Conservation (phyloP, 371 early-diverging fungal genomes). For the Fennellomyces sp. region DNA sequence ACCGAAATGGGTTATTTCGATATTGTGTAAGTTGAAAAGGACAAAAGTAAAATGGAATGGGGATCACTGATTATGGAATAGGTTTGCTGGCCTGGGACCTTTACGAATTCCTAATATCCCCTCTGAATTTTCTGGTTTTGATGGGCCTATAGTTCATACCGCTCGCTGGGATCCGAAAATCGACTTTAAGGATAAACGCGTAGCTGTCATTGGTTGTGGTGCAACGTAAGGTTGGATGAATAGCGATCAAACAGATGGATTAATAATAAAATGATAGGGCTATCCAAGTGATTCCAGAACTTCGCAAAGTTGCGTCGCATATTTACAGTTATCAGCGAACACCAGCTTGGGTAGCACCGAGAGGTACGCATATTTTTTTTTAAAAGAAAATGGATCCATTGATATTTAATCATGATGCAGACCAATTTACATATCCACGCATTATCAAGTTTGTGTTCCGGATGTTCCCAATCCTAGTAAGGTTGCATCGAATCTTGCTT, state of each 20-base stretch:
- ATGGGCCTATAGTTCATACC: conserved; percentile 51
- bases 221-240: conserved; percentile 37
- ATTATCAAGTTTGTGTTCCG: conserved; percentile 19
- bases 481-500: conserved; percentile 17
- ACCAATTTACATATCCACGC: conserved; percentile 12
- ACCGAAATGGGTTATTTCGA: conserved; percentile 21
- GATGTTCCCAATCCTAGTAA: conserved; percentile 19
- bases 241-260: too few species aligned
- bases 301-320: conserved; percentile 43
- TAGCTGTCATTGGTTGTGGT: conserved; percentile 58
- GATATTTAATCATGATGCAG: conserved; percentile 10
- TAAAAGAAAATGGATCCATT: not conserved
- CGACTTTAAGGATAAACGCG: conserved; percentile 50
- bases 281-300: conserved; percentile 54
- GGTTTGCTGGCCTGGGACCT: conserved; percentile 27
- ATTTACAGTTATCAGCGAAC: conserved; percentile 60
- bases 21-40: conserved; percentile 27
- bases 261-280: conserved; percentile 27
- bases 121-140: conserved; percentile 46
- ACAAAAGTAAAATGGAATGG: not conserved
- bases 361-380: too few species aligned
- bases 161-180: conserved; percentile 48
- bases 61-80: not conserved
- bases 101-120: conserved; percentile 56
- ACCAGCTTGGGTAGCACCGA: conserved; percentile 49